Evolutionary conservation across 2,329 filamentous ascomycete genomes (phyloP).

Genomic region (Colletotrichum trifolii): DNA sequence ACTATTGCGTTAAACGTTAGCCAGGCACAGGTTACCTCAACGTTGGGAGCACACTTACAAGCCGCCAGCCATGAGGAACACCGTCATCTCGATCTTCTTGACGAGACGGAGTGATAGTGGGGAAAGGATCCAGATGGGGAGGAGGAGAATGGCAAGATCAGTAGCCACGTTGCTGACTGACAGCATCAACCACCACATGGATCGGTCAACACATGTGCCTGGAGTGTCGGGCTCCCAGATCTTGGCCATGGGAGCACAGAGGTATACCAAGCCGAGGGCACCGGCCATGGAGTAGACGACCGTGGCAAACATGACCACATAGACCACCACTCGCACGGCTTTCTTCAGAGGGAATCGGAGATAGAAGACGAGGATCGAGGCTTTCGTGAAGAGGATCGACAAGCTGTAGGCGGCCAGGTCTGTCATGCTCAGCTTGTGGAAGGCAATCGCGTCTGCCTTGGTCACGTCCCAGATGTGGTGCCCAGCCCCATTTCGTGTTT

Average conservation of each 20-base stretch:
- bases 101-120: conserved; percentile 18
- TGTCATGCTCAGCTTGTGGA: conserved; percentile 33
- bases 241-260: conserved; percentile 31
- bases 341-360: conserved; percentile 36
- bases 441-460: conserved; percentile 8
- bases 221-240: conserved; percentile 23
- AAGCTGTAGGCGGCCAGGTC: conserved; percentile 37
- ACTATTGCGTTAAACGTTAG: background rate
- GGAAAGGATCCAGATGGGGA: conserved; percentile 35
- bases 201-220: conserved; percentile 28
- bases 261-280: conserved; percentile 25
- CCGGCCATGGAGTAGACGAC: conserved; percentile 25
- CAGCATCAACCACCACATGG: conserved; percentile 36
- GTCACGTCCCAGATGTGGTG: conserved; percentile 32
- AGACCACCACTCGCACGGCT: background rate
- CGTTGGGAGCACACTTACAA: conserved; percentile 7
- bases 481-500: conserved; percentile 25
- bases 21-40: background rate
- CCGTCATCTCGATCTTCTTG: conserved; percentile 35
- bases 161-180: conserved; percentile 35
- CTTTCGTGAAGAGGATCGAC: conserved; percentile 38
- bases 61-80: conserved; percentile 35
- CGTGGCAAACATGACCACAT: conserved; percentile 32
- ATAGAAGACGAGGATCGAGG: conserved; percentile 39
- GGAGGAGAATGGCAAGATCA: conserved; percentile 36